Evolutionary conservation across 169 alveolate genomes (phyloP).

Genomic region (Babesia bigemina): DNA sequence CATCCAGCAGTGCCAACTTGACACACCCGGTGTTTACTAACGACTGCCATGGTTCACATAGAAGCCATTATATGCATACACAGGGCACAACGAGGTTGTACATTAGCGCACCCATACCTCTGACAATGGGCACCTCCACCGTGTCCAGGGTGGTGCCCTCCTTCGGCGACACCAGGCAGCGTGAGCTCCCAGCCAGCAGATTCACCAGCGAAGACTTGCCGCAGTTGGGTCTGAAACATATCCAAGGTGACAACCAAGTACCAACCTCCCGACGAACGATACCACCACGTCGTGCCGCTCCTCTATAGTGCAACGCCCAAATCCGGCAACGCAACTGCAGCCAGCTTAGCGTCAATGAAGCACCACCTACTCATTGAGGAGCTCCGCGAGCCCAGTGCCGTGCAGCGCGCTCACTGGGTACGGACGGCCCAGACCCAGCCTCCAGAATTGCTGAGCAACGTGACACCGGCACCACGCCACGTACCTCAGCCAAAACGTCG

Average conservation of each 20-base stretch:
- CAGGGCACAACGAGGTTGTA: background rate
- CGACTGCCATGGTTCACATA: background rate
- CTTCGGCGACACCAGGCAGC: slow-evolving; percentile 78
- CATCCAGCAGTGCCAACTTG: background rate
- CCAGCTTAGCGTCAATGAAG: background rate
- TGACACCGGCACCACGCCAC: background rate
- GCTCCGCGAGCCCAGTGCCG: slow-evolving; percentile 78
- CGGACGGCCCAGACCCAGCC: slow-evolving; percentile 77
- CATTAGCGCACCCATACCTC: slow-evolving; percentile 31
- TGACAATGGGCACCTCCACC: slow-evolving; percentile 63
- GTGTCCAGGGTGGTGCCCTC: slow-evolving; percentile 81
- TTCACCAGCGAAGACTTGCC: slow-evolving; percentile 77
- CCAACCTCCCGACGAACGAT: slow-evolving; percentile 65
- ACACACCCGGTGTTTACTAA: too few relatives aligned
- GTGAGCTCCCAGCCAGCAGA: slow-evolving; percentile 62
- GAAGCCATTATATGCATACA: too few relatives aligned
- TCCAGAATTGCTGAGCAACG: slow-evolving; percentile 72
- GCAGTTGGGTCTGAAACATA: slow-evolving; percentile 68
- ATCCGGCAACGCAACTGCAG: slow-evolving; percentile 57
- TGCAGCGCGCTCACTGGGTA: slow-evolving; percentile 79
- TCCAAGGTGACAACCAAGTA: slow-evolving; percentile 11
- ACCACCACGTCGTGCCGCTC: slow-evolving; percentile 53
- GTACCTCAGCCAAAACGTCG: slow-evolving; percentile 70
- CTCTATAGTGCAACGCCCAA: slow-evolving; percentile 40
- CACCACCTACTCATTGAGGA: slow-evolving; percentile 57